A percentile compares a stretch with the other conserved stretches of the same genome.
Evolutionary conservation across 148 eudicot species (phyloP).

Genomic region (Heliosperma pusillum): DNA sequence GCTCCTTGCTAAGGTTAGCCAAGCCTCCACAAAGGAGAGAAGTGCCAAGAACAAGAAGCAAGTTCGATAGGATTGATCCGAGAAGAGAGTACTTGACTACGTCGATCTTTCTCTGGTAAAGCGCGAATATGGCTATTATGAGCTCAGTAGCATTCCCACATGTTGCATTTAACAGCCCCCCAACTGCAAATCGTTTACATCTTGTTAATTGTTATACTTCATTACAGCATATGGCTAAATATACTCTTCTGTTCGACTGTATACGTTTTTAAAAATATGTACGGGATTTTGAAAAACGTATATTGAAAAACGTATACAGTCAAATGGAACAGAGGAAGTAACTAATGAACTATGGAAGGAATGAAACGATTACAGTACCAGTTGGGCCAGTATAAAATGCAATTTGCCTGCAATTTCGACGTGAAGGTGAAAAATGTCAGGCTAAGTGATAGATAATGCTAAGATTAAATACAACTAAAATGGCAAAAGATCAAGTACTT

Average conservation of each 20-base stretch:
- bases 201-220: too few relatives aligned
- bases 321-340: not conserved
- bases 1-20: slow-evolving; percentile 60
- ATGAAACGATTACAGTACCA: slow-evolving; percentile 35
- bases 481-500: too few relatives aligned
- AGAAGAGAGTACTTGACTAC: slow-evolving; percentile 79
- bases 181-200: slow-evolving; percentile 44
- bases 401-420: slow-evolving; percentile 54
- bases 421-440: slow-evolving; percentile 19
- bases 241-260: too few relatives aligned
- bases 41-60: slow-evolving; percentile 70
- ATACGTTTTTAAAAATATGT: too few relatives aligned
- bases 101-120: slow-evolving; percentile 49
- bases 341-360: not conserved
- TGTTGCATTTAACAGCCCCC: slow-evolving; percentile 82
- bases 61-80: slow-evolving; percentile 76
- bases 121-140: slow-evolving; percentile 77
- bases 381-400: slow-evolving; percentile 76
- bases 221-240: too few relatives aligned
- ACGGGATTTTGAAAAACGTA: too few relatives aligned
- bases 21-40: slow-evolving; percentile 76
- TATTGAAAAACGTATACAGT: too few relatives aligned
- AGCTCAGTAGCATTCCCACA: slow-evolving; percentile 86
- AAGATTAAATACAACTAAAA: not conserved
- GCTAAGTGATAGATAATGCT: not conserved